Percentiles rank a stretch among this genome's conserved stretches.
phyloP scores from a whole-genome alignment of 2,329 filamentous ascomycete genomes.

The Fusarium coicis region DNA sequence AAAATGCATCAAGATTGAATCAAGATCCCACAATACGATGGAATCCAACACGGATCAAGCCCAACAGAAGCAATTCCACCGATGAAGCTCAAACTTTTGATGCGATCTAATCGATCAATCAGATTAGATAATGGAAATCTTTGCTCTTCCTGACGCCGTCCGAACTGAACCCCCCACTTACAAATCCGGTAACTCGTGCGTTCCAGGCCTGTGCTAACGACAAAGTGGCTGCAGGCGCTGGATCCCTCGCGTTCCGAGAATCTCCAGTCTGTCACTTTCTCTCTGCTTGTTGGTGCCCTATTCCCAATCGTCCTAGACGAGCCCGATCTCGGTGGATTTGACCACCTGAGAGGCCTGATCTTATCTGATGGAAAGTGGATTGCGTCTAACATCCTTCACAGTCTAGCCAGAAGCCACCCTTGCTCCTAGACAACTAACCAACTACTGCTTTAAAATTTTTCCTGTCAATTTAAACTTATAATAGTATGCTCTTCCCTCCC shows the following conservation, averaged over 20 bases:
- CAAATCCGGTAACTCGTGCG: conserved; percentile 19
- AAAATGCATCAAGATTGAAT: neutral
- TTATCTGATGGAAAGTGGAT: conserved; percentile 39
- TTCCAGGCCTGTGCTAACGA: conserved; percentile 31
- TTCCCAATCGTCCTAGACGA: neutral
- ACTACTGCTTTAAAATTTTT: conserved; percentile 11
- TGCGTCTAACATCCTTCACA: conserved; percentile 14
- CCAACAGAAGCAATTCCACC: neutral
- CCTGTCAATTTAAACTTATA: conserved; percentile 10
- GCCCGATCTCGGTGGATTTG: conserved; percentile 34
- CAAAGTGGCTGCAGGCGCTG: conserved; percentile 30
- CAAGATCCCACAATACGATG: neutral
- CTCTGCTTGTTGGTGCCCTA: neutral
- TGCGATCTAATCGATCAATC: conserved; percentile 39
- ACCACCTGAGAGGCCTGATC: conserved; percentile 30
- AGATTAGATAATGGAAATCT: conserved; percentile 40
- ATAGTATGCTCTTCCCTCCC: neutral
- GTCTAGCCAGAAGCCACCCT: conserved; percentile 13
- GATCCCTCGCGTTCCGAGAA: conserved; percentile 17
- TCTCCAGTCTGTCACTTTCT: neutral
- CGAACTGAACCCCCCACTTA: conserved; percentile 12
- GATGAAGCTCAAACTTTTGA: neutral
- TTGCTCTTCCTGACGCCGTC: neutral
- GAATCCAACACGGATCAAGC: neutral
- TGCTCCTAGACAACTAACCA: neutral